Evolutionary conservation across 257 asterid genomes (phyloP).

Genomic region (Solanum lycopersicoides): DNA sequence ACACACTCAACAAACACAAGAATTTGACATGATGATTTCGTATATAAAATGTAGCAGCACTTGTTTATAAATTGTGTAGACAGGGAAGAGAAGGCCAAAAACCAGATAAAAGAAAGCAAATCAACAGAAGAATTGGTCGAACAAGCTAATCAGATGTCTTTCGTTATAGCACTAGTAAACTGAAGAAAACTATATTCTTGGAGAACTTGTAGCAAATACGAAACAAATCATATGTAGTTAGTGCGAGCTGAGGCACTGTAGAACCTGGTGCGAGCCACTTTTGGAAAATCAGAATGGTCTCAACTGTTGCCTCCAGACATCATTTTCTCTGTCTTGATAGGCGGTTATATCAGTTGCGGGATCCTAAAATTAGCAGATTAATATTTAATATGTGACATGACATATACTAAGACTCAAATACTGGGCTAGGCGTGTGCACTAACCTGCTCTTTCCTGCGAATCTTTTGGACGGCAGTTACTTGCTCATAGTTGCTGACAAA

Average conservation of each 20-base stretch:
- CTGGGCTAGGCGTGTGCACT: conserved; percentile 5
- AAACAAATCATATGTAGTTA: not conserved
- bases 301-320: not conserved
- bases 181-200: not conserved
- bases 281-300: not conserved
- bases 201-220: not conserved
- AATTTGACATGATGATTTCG: not conserved
- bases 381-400: not conserved
- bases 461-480: conserved; percentile 21
- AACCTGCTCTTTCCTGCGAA: not conserved
- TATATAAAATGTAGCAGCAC: not conserved
- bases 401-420: not conserved
- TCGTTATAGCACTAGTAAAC: not conserved
- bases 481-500: conserved; percentile 75
- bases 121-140: not conserved
- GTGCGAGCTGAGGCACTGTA: not conserved
- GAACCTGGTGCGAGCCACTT: not conserved
- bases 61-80: not conserved
- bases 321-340: not conserved
- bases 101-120: not conserved
- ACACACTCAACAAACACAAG: not conserved
- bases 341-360: not conserved
- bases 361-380: not conserved
- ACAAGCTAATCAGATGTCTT: not conserved
- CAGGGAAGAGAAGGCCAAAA: not conserved